phyloP scores from a whole-genome alignment of 2,329 filamentous ascomycete genomes.

The Ceratocystis eucalypticola region DNA sequence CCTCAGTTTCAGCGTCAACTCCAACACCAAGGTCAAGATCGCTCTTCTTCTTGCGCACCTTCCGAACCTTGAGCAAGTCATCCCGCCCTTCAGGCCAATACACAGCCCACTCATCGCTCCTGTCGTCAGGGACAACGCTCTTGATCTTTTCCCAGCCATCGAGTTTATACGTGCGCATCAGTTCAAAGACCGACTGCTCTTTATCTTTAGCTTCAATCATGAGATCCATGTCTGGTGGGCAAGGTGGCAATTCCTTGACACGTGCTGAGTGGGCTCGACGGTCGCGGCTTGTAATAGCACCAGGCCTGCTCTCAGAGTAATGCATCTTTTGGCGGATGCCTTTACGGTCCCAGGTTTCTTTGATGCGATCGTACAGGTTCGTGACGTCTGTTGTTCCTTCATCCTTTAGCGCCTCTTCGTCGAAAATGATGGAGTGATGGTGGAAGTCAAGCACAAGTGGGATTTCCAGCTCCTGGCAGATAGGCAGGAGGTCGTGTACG shows the following conservation, averaged over 20 bases:
- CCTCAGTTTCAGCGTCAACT: background rate
- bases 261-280: constrained; percentile 75
- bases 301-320: constrained; percentile 68
- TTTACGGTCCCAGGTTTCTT: constrained; percentile 72
- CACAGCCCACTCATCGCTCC: constrained; percentile 17
- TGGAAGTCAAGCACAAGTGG: constrained; percentile 87
- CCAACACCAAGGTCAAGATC: constrained; percentile 21
- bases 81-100: constrained; percentile 76
- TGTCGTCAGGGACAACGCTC: constrained; percentile 57
- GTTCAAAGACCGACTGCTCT: constrained; percentile 86
- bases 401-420: constrained; percentile 61
- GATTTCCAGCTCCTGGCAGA: constrained; percentile 90
- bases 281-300: constrained; percentile 39
- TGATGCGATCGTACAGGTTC: constrained; percentile 58
- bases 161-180: constrained; percentile 79
- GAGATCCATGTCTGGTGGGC: constrained; percentile 72
- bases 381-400: constrained; percentile 79
- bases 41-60: constrained; percentile 44
- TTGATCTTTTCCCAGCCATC: constrained; percentile 65
- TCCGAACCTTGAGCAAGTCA: constrained; percentile 74
- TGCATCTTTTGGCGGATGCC: constrained; percentile 91
- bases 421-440: constrained; percentile 90
- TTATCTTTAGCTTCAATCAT: constrained; percentile 99
- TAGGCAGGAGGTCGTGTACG: constrained; percentile 78
- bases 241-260: constrained; percentile 69